Base-by-base conservation (phyloP, 441 rosid genomes). In the Gossypium schwendimanii region DNA sequence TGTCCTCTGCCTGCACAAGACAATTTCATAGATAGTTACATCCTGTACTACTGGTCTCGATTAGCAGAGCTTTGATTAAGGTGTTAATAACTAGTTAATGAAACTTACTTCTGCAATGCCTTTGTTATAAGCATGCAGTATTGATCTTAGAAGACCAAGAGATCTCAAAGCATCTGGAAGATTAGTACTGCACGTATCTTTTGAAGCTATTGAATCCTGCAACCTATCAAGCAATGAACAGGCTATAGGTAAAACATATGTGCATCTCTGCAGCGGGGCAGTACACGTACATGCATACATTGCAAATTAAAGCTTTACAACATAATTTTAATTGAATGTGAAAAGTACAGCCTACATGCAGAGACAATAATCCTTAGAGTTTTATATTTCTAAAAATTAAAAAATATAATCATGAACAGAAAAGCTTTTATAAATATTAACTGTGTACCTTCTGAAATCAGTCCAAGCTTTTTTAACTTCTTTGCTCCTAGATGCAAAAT, bases 81-180 rank as follows among this genome's bases (percentile, higher is more conserved):
- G 17, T 24, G 24, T 1, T 49, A 9, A 60, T 44, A 24, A 28
- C 52, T 44, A 71, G 67, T 59, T 33, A 21, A 14, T 45, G 50
- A 67, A 82, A 85, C 90, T 84, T 75, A 87, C 98, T 86, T 94
- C 89, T 58, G 97, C 98, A 76, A 94, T 81, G 71, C 76, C 72
- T 81, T 87, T 91, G 85, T 88, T 94, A 71, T 81, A 87, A 62
- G 84, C 77, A 87, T 94, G 96, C 79, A 90, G 76, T 64, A 63
- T 75, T 74, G 86, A 85, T 79, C 85, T 88, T 44, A 94, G 79
- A 73, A 79, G 74, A 12, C 75, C 75, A 63, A 87, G 81, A 63
- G 93, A 88, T 72, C 83, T 84, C 75, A 77, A 79, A 52, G 90
- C 91, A 76, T 84, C 85, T 74, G 81, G 73, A 72, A 91, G 76